Evolutionary conservation across 1,284 basidiomycete genomes (phyloP).

Genomic region (Sphagnurus paluster): DNA sequence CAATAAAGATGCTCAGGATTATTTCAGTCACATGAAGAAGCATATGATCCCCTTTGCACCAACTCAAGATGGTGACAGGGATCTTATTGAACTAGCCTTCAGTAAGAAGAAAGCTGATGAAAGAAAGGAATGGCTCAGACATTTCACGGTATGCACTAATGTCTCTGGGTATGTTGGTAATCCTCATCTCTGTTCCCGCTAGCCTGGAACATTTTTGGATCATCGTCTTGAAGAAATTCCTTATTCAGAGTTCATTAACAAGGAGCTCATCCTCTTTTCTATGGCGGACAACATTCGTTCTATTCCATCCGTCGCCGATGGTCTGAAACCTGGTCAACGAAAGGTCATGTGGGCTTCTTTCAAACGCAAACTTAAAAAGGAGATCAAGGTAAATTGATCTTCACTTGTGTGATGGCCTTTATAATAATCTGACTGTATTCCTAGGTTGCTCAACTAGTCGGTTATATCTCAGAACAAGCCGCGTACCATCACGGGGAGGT

Average conservation of each 20-base stretch:
- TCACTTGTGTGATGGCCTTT: background rate
- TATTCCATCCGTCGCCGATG: conserved; percentile 92
- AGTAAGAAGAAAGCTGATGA: conserved; percentile 99
- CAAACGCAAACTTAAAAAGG: conserved; percentile 89
- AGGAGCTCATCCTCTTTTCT: conserved; percentile 97
- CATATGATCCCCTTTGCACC: conserved; percentile 94
- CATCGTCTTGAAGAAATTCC: conserved; percentile 88
- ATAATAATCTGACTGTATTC: background rate
- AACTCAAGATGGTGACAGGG: conserved; percentile 81
- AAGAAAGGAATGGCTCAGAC: conserved; percentile 96
- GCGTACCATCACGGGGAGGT: conserved; percentile 97
- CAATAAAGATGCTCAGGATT: conserved; percentile 87
- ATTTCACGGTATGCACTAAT: conserved; percentile 71
- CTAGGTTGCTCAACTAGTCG: conserved; percentile 93
- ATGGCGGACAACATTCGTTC: conserved; percentile 99
- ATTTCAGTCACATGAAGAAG: conserved; percentile 91
- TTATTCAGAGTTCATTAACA: conserved; percentile 96
- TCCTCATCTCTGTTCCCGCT: conserved; percentile 6
- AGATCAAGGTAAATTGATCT: conserved; percentile 77
- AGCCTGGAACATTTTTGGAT: conserved; percentile 95
- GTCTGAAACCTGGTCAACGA: conserved; percentile 98
- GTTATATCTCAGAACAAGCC: conserved; percentile 93
- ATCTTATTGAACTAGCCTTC: conserved; percentile 96
- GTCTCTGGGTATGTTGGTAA: conserved; percentile 9
- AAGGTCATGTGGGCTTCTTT: conserved; percentile 97